Conservation (phyloP, 257 asterid genomes). For the Ilex aquifolium region DNA sequence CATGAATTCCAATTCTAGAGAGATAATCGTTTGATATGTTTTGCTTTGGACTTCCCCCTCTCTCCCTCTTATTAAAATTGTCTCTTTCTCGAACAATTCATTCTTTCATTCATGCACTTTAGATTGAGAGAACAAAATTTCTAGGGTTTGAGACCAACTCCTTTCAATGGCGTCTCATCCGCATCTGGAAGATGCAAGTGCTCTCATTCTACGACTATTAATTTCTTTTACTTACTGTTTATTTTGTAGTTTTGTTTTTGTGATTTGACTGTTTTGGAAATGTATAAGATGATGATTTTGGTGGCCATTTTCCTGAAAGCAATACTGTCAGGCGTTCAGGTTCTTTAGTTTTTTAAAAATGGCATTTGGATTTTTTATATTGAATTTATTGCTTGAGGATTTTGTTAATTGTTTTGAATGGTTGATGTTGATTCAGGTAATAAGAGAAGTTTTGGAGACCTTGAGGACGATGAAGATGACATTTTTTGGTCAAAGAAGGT, state of each 20-base stretch:
- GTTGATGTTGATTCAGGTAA: conserved; percentile 35
- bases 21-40: too few relatives aligned
- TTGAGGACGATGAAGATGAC: conserved; percentile 89
- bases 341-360: conserved; percentile 13
- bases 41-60: too few relatives aligned
- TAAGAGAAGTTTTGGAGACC: conserved; percentile 76
- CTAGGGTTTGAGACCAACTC: too few relatives aligned
- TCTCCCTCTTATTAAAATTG: too few relatives aligned
- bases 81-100: too few relatives aligned
- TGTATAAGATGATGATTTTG: conserved; percentile 73
- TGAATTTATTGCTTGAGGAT: background rate
- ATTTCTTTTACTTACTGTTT: background rate
- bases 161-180: conserved; percentile 52
- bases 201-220: background rate
- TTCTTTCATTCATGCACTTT: too few relatives aligned
- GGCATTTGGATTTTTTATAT: background rate
- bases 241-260: background rate
- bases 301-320: conserved; percentile 57
- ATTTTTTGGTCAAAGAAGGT: conserved; percentile 91
- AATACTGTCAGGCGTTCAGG: conserved; percentile 50
- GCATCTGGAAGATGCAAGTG: conserved; percentile 56
- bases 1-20: too few relatives aligned
- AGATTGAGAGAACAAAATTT: too few relatives aligned
- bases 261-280: conserved; percentile 9
- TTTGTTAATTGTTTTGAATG: conserved; percentile 2